Percentiles rank a stretch among this genome's conserved stretches.
Evolutionary conservation across 306 rosid species (phyloP).

Genomic region (Inga laurina): DNA sequence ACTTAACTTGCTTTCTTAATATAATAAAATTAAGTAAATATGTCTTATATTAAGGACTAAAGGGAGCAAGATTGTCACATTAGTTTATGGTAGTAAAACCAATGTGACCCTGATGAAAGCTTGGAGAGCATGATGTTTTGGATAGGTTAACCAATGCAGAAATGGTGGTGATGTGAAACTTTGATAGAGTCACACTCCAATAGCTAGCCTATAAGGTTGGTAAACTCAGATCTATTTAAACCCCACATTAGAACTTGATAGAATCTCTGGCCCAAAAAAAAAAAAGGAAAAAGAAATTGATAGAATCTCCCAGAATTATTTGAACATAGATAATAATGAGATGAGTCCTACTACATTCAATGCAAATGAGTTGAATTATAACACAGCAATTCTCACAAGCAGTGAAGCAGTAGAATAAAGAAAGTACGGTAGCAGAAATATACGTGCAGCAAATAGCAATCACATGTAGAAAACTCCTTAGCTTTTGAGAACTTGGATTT

Average conservation of each 20-base stretch:
- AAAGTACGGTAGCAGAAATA: neutral
- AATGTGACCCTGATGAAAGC: neutral
- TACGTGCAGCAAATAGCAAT: neutral
- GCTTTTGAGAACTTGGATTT: neutral
- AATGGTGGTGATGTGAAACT: neutral
- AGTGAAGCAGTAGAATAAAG: neutral
- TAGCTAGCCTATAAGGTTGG: neutral
- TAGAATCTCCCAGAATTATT: neutral
- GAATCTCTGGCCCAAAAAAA: neutral
- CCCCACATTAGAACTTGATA: neutral
- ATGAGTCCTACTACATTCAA: neutral
- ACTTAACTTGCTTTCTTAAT: no score
- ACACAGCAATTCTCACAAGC: neutral
- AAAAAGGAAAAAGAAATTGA: neutral
- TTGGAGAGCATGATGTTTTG: neutral
- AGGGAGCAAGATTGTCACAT: neutral
- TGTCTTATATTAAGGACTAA: no score
- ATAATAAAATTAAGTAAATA: no score
- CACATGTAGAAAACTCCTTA: neutral
- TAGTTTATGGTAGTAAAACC: constrained; percentile 7
- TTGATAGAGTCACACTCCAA: neutral
- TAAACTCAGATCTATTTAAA: neutral
- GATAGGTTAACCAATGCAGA: constrained; percentile 18
- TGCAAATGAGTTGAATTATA: neutral
- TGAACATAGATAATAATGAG: neutral